Evolutionary conservation across 2,329 filamentous ascomycete species (phyloP), one percentile per base, ranked within the genome.

Genomic region (Cladophialophora carrionii): DNA sequence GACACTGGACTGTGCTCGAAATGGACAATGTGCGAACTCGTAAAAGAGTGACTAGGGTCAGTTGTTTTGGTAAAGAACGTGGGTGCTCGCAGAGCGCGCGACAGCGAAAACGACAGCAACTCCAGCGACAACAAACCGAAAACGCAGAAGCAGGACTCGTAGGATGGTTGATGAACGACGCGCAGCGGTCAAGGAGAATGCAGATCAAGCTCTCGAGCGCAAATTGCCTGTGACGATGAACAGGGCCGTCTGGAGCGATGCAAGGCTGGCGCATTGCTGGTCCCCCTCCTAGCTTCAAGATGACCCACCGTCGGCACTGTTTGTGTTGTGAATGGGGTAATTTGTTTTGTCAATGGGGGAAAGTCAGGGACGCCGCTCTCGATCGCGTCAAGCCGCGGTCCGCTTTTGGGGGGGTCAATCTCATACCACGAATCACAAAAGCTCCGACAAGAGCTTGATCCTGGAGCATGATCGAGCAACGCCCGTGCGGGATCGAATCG

Each of bases 11-110:
- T 34, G 22, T 41, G 22, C 24, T 43, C 26, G 52, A 14, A 17
- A 54, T 24, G 49, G 51, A 48, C n/a, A 56, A 52, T 51, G 20
- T 59, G 32, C 43, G 46, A 49, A 66, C 57, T 64, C 63, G 46
- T 53, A 62, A 68, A 71, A 58, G 67, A 71, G 64, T 62, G 70
- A 70, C 68, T 71, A 57, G 65, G 70, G 66, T 70, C 54, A 69
- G 69, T 71, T 29, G 59, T 60, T 26, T 17, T 64, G 62, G 68
- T 69, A 71, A 66, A 17, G 70, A 71, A 69, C 63, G 68, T 70
- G 63, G 61, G 69, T 65, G 69, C 66, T 68, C 65, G 60, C 63
- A 68, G 66, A 68, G 68, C 66, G 63, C 53, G 62, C 64, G 41
- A 63, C 22, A 65, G 53, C 61, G 51, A 65, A 55, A 65, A 65